Evolutionary conservation across 345 rosid species (phyloP).

Genomic region (Trapa incisa): DNA sequence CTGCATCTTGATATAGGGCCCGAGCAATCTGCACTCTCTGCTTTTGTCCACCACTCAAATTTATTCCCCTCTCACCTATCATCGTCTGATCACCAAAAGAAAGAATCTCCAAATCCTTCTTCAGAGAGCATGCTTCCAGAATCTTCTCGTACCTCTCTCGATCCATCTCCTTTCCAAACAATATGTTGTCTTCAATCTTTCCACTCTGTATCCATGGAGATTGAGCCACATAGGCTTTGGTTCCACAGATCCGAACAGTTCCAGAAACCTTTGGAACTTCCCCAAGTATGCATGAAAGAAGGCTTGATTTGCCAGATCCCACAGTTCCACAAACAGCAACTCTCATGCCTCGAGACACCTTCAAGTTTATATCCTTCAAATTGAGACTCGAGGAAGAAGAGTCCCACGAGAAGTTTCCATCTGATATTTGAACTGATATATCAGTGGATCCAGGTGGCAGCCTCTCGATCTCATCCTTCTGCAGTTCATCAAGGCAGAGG

Average conservation of each 20-base stretch:
- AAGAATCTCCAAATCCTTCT: constrained; percentile 58
- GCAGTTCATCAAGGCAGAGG: constrained; percentile 43
- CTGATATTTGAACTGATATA: constrained; percentile 30
- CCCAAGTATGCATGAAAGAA: constrained; percentile 58
- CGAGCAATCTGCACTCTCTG: constrained; percentile 78
- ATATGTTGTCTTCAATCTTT: constrained; percentile 65
- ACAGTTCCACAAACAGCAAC: constrained; percentile 74
- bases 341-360: constrained; percentile 42
- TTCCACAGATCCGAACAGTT: constrained; percentile 43
- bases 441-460: constrained; percentile 33
- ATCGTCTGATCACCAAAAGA: constrained; percentile 69
- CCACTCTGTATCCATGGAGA: constrained; percentile 90
- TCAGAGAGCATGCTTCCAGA: constrained; percentile 63
- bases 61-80: constrained; percentile 83
- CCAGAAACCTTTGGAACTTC: constrained; percentile 63
- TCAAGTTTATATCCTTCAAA: constrained; percentile 38
- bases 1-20: constrained; percentile 76
- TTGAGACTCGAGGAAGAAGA: constrained; percentile 29
- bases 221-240: constrained; percentile 69
- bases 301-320: constrained; percentile 74
- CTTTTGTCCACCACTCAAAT: constrained; percentile 85
- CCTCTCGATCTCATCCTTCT: constrained; percentile 33
- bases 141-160: constrained; percentile 42
- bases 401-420: constrained; percentile 56
- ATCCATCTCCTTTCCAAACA: constrained; percentile 69